Conservation (phyloP, 805 yeast species). For the Saturnispora quitensis region DNA sequence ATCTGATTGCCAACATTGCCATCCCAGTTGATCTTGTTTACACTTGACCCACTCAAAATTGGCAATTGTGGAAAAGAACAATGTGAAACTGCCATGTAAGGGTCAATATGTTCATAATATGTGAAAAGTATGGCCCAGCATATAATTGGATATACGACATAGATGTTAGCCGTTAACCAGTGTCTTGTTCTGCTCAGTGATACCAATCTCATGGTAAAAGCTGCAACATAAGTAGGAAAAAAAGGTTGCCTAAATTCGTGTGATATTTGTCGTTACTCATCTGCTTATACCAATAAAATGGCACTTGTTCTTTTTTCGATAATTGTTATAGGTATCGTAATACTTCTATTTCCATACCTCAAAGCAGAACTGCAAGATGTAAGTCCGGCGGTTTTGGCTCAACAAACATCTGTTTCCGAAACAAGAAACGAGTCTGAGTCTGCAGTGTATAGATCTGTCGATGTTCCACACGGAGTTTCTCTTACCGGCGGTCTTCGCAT, state of each 20-base stretch:
- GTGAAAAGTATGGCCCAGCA: slow-evolving; percentile 10
- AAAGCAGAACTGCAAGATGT: slow-evolving; percentile 41
- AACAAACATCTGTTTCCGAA: slow-evolving; percentile 58
- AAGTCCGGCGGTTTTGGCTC: slow-evolving; percentile 44
- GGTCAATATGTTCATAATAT: slow-evolving; percentile 14
- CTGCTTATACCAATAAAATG: not conserved
- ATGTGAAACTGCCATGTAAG: slow-evolving; percentile 6
- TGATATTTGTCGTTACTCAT: not conserved
- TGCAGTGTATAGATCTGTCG: slow-evolving; percentile 66
- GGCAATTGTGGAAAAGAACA: slow-evolving; percentile 12
- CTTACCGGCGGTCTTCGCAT: slow-evolving; percentile 62
- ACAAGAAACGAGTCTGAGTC: slow-evolving; percentile 62
- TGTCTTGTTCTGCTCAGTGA: not conserved
- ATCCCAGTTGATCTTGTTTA: not conserved
- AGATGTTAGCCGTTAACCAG: slow-evolving; percentile 34
- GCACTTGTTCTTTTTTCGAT: not conserved
- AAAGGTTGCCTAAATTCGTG: not conserved
- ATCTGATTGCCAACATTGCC: slow-evolving; percentile 3
- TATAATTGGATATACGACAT: slow-evolving; percentile 3
- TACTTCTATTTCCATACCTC: slow-evolving; percentile 20
- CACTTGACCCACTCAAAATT: not conserved
- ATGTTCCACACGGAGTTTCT: slow-evolving; percentile 63
- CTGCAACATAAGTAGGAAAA: not conserved
- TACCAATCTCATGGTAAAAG: not conserved
- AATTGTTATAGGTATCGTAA: not conserved